phyloP scores from a whole-genome alignment of 768 basidiomycete species.

The Strobilomyces confusus region DNA sequence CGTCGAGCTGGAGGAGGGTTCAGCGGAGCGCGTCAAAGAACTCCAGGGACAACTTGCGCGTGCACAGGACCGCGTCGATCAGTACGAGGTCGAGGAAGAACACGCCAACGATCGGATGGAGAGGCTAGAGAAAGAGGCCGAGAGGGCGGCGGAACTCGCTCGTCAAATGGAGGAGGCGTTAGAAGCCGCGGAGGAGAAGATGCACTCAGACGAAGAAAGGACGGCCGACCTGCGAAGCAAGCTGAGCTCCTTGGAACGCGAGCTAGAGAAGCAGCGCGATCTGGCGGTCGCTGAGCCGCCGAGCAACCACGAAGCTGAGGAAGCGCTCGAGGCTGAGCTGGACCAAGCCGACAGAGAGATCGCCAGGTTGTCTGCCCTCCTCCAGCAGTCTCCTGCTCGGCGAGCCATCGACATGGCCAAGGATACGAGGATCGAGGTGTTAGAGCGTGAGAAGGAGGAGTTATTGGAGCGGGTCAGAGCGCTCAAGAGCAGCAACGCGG shows the following conservation, averaged over 20 bases:
- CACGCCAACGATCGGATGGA: constrained; percentile 47
- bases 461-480: constrained; percentile 66
- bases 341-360: constrained; percentile 76
- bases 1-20: constrained; percentile 58
- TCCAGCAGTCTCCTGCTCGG: constrained; percentile 69
- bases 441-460: constrained; percentile 76
- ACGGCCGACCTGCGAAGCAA: constrained; percentile 49
- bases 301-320: constrained; percentile 51
- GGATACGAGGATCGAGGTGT: constrained; percentile 67
- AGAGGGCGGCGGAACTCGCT: constrained; percentile 51
- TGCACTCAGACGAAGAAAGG: constrained; percentile 55
- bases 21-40: constrained; percentile 45
- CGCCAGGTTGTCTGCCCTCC: constrained; percentile 58
- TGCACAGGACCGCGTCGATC: constrained; percentile 43
- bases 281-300: constrained; percentile 15
- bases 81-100: constrained; percentile 42
- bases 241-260: constrained; percentile 54
- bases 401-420: constrained; percentile 77
- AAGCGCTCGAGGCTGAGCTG: constrained; percentile 69
- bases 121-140: constrained; percentile 48
- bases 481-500: constrained; percentile 48
- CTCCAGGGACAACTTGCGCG: constrained; percentile 54
- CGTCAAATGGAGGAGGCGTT: constrained; percentile 74
- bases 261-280: constrained; percentile 38
- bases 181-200: constrained; percentile 69